Base-by-base conservation (phyloP, 1,284 basidiomycete species). In the Rugosomyces carneus region DNA sequence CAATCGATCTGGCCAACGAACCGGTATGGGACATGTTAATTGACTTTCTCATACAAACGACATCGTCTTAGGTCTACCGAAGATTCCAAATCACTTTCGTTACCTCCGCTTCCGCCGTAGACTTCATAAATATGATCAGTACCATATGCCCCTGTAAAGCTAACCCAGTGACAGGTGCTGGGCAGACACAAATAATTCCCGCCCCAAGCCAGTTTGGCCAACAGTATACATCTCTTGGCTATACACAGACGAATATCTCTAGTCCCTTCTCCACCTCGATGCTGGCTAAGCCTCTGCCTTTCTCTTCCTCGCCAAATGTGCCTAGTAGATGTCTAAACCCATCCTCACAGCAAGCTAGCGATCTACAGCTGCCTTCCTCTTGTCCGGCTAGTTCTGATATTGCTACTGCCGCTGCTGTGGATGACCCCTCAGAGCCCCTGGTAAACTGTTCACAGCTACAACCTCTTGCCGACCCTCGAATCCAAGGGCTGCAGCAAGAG, bases 11-110 rank as follows among this genome's bases (percentile, higher is more conserved):
- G 24, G 68, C 62, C 36, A 56, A 61, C 27, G 58, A 59, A 19
- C 72, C 73, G 42, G 78, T 76, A 62, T 15, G 31, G 15, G n/a
- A 5, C 15, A 34, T 34, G 4, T 13, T 15, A n/a, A 16, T n/a
- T 34, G 6, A 15, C 15, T 2, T 7, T 2, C n/a, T 34, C n/a
- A 16, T 16, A 34, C 5, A 15, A 29, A 15, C 31, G n/a, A 34
- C n/a, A 15, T 34, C 15, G 31, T 13, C 10, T 20, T 42, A 86
- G 82, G 62, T 69, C 7, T 86, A 80, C 59, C 76, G 83, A 44
- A 78, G 86, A 15, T 85, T 89, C 55, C 85, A 89, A 59, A 71
- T 88, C 24, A 81, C 80, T 15, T 87, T 89, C 53, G 57, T 68
- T 41, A 69, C 70, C 15, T 38, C 67, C n/a, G 49, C 58, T 1